Conservation (phyloP, 2,329 filamentous ascomycete genomes). For the Monosporascus cannonballus region DNA sequence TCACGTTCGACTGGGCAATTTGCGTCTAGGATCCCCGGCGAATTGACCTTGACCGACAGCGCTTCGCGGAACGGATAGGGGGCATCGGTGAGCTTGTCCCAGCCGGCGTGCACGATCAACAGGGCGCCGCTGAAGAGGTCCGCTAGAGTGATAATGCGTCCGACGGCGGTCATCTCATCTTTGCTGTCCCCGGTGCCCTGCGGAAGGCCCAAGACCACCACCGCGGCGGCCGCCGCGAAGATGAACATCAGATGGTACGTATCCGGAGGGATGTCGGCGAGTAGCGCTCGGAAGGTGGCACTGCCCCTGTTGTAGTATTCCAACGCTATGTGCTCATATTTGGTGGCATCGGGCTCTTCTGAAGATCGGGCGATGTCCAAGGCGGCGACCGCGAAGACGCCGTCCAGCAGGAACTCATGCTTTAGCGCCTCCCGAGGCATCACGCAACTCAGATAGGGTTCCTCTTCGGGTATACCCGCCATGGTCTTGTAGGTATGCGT, state of each 20-base stretch:
- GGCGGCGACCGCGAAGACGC: constrained; percentile 29
- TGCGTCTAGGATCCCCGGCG: background rate
- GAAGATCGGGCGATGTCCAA: constrained; percentile 25
- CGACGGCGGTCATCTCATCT: constrained; percentile 13
- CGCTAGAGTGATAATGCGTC: constrained; percentile 17
- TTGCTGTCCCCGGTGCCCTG: constrained; percentile 12
- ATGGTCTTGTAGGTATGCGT: constrained; percentile 36
- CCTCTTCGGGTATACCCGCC: constrained; percentile 31
- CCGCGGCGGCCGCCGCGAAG: constrained; percentile 22
- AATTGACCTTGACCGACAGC: background rate
- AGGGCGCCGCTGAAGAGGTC: constrained; percentile 21
- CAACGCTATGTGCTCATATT: constrained; percentile 26
- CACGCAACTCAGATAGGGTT: constrained; percentile 26
- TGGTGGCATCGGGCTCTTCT: constrained; percentile 10
- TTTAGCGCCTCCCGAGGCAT: constrained; percentile 30
- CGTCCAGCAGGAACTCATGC: constrained; percentile 33
- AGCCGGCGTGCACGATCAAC: constrained; percentile 17
- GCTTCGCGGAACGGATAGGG: constrained; percentile 15
- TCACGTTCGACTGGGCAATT: constrained; percentile 13
- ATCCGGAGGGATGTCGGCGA: constrained; percentile 22
- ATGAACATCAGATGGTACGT: constrained; percentile 25
- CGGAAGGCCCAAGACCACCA: constrained; percentile 23
- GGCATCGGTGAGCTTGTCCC: constrained; percentile 19
- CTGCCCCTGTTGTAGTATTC: constrained; percentile 28
- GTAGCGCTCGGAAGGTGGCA: constrained; percentile 22